Percentiles rank a stretch among this genome's conserved stretches.
These are phyloP conservation scores for Cercospora zeina DNA, from an alignment of 2,329 filamentous ascomycete species.

Conservation along the genomic window DNA sequence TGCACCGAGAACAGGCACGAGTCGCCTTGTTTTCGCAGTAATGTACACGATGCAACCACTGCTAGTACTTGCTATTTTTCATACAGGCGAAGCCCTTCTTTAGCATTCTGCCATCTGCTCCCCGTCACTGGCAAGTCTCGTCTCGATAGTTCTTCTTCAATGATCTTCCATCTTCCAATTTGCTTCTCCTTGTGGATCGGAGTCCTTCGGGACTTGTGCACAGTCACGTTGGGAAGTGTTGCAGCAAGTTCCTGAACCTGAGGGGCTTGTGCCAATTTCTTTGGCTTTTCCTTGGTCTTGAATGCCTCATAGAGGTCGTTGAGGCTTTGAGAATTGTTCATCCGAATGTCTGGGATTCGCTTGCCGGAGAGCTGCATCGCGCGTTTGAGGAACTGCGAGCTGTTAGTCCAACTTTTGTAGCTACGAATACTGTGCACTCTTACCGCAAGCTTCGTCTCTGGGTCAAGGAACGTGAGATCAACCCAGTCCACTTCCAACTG, in stretches of 20 bases:
- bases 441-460: constrained; percentile 71
- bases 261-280: constrained; percentile 64
- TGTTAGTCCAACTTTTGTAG: constrained; percentile 23
- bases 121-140: constrained; percentile 58
- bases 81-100: constrained; percentile 18
- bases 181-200: constrained; percentile 70
- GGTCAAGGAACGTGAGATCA: constrained; percentile 51
- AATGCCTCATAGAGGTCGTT: constrained; percentile 43
- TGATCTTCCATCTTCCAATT: constrained; percentile 76
- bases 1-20: not conserved
- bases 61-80: constrained; percentile 8
- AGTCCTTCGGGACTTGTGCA: constrained; percentile 65
- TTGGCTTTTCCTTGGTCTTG: constrained; percentile 44
- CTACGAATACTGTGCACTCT: not conserved
- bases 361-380: constrained; percentile 78
- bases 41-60: constrained; percentile 2
- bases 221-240: constrained; percentile 66
- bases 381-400: constrained; percentile 74
- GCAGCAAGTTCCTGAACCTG: constrained; percentile 50
- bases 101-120: constrained; percentile 18
- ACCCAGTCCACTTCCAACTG: constrained; percentile 8
- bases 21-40: not conserved
- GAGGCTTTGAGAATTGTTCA: constrained; percentile 48
- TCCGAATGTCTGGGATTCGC: constrained; percentile 68
- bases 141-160: constrained; percentile 67